phyloP scores from a whole-genome alignment of 2,329 filamentous ascomycete genomes.

The Neonectria coccinea region DNA sequence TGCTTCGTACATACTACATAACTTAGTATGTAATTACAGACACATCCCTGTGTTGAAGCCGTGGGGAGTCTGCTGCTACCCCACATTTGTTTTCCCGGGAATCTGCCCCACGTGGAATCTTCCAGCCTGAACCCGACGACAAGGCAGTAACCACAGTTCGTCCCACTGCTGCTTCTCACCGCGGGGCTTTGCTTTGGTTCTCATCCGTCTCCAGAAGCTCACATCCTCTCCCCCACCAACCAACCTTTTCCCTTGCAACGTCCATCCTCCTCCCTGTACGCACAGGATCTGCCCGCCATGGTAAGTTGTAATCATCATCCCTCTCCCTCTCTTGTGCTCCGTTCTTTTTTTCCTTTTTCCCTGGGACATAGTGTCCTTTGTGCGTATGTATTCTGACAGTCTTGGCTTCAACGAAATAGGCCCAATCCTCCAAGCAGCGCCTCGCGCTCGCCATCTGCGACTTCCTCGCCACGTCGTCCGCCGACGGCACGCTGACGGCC shows the following conservation, averaged over 20 bases:
- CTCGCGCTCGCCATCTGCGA: constrained; percentile 97
- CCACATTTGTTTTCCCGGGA: constrained; percentile 25
- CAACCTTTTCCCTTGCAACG: not conserved
- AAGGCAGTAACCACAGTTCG: not conserved
- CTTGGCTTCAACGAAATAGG: constrained; percentile 31
- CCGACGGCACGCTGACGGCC: constrained; percentile 86
- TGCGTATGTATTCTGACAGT: constrained; percentile 8
- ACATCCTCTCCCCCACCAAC: constrained; percentile 4
- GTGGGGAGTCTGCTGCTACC: constrained; percentile 19
- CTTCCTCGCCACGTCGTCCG: constrained; percentile 86
- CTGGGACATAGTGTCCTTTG: too few species aligned
- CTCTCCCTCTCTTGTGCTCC: too few species aligned
- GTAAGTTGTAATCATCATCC: constrained; percentile 7
- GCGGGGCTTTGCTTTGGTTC: constrained; percentile 22
- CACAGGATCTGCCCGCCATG: constrained; percentile 20
- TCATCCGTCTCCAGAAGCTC: constrained; percentile 19
- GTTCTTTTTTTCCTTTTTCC: too few species aligned
- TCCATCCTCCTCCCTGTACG: constrained; percentile 7
- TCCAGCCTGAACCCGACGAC: constrained; percentile 33
- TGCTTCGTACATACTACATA: too few species aligned
- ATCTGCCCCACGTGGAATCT: constrained; percentile 47
- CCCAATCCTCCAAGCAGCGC: constrained; percentile 75
- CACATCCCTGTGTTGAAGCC: not conserved
- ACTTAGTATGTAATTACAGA: too few species aligned
- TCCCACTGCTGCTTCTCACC: constrained; percentile 27